Evolutionary conservation across 176 grass and related monocot species (phyloP).

Genomic region (Avena insularis): DNA sequence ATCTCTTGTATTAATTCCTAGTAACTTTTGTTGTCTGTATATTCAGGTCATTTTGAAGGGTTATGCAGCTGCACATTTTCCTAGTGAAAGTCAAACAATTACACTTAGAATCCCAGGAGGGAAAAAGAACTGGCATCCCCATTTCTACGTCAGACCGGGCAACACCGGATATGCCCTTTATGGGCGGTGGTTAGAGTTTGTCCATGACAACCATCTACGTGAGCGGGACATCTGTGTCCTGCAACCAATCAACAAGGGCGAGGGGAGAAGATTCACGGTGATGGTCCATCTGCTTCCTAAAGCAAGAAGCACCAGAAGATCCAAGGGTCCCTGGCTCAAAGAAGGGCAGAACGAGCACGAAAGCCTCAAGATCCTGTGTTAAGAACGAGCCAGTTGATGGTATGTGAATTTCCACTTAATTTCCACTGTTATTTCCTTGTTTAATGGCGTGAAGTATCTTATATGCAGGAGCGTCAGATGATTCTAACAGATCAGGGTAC

Average conservation of each 20-base stretch:
- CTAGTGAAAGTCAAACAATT: conserved; percentile 13
- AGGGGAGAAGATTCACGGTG: conserved; percentile 22
- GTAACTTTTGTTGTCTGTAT: background rate
- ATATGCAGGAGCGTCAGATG: background rate
- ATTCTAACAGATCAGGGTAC: background rate
- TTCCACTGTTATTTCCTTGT: background rate
- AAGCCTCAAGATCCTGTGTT: background rate
- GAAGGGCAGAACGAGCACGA: background rate
- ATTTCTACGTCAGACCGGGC: background rate
- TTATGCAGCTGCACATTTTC: conserved; percentile 8
- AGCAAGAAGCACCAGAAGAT: background rate
- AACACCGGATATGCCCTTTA: background rate
- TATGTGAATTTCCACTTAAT: conserved; percentile 3
- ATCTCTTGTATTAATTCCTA: background rate
- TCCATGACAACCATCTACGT: background rate
- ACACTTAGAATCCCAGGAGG: background rate
- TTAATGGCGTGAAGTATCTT: no score
- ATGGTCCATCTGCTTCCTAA: conserved; percentile 15
- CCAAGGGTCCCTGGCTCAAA: background rate
- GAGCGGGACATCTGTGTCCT: conserved; percentile 21
- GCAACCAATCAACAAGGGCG: background rate
- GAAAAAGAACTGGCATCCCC: conserved; percentile 11
- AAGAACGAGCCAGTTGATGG: conserved; percentile 36
- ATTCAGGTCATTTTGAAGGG: background rate
- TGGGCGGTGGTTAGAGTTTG: background rate